Evolutionary conservation across 2,329 filamentous ascomycete genomes (phyloP).

Genomic region (Elsinoe perseae): DNA sequence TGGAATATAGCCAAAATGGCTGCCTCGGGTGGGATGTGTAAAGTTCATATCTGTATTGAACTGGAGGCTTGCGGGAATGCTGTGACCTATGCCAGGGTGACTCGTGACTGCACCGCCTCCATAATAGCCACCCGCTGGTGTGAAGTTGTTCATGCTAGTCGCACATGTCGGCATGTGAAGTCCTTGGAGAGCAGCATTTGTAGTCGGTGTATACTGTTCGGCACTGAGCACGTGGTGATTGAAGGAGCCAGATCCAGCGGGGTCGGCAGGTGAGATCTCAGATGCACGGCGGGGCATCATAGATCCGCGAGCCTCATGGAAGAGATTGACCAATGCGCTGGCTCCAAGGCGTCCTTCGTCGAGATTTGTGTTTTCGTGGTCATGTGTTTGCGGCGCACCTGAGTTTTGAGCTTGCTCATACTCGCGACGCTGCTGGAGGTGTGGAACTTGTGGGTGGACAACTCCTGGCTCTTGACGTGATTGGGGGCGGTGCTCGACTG

Average conservation of each 20-base stretch:
- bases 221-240: constrained; percentile 6
- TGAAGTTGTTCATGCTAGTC: not conserved
- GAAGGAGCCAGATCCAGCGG: not conserved
- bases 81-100: not conserved
- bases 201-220: constrained; percentile 9
- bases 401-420: not conserved
- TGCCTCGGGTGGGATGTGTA: constrained; percentile 1
- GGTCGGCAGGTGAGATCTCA: constrained; percentile 5
- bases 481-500: constrained; percentile 5
- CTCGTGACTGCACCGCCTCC: not conserved
- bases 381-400: not conserved
- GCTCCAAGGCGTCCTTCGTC: constrained; percentile 12
- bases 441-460: not conserved
- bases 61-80: constrained; percentile 7
- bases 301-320: not conserved
- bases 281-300: constrained; percentile 3
- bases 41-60: constrained; percentile 12
- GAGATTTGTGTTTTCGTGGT: not conserved
- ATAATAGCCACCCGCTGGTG: not conserved
- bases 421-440: not conserved
- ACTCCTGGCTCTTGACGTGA: constrained; percentile 7
- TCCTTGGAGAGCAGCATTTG: not conserved
- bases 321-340: constrained; percentile 9
- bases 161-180: constrained; percentile 8
- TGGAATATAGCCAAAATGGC: not conserved